Percentiles rank a stretch among this genome's conserved stretches.
phyloP scores from a whole-genome alignment of 257 asterid species.

The Solanum neorickii region DNA sequence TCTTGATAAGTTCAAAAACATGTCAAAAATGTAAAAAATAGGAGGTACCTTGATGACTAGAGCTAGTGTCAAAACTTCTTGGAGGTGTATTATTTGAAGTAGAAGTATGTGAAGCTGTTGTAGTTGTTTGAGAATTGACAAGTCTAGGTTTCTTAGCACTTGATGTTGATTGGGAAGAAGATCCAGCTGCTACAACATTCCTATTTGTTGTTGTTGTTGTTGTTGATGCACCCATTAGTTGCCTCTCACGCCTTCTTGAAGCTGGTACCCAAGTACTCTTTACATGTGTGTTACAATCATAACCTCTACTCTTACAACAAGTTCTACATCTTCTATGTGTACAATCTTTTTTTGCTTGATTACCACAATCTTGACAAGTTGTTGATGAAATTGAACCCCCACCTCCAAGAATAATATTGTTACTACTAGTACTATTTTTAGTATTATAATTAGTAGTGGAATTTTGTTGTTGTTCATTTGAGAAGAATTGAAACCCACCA shows the following conservation, averaged over 20 bases:
- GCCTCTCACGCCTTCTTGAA: constrained; percentile 68
- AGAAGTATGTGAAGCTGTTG: constrained; percentile 60
- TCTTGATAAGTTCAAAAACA: not conserved
- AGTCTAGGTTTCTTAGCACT: constrained; percentile 57
- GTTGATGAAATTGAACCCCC: not conserved
- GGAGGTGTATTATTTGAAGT: constrained; percentile 66
- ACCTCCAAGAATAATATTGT: not conserved
- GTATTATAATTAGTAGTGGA: constrained; percentile 1
- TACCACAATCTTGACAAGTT: constrained; percentile 61
- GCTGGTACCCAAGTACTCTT: constrained; percentile 76
- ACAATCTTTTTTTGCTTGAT: constrained; percentile 67
- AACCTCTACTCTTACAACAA: constrained; percentile 56
- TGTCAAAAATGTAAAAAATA: not conserved
- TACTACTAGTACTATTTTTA: constrained; percentile 11
- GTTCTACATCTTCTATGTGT: constrained; percentile 46
- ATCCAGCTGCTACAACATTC: constrained; percentile 21
- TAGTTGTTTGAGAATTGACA: constrained; percentile 37
- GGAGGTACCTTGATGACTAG: constrained; percentile 46
- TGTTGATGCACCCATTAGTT: constrained; percentile 9
- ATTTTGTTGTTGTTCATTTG: constrained; percentile 19
- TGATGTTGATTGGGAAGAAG: constrained; percentile 49
- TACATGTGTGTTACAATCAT: constrained; percentile 45
- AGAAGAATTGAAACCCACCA: constrained; percentile 42
- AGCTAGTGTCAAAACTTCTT: constrained; percentile 57
- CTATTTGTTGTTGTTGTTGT: not conserved